Evolutionary conservation across 495 filamentous ascomycete genomes (phyloP).

Genomic region (Durotheca rogersii): DNA sequence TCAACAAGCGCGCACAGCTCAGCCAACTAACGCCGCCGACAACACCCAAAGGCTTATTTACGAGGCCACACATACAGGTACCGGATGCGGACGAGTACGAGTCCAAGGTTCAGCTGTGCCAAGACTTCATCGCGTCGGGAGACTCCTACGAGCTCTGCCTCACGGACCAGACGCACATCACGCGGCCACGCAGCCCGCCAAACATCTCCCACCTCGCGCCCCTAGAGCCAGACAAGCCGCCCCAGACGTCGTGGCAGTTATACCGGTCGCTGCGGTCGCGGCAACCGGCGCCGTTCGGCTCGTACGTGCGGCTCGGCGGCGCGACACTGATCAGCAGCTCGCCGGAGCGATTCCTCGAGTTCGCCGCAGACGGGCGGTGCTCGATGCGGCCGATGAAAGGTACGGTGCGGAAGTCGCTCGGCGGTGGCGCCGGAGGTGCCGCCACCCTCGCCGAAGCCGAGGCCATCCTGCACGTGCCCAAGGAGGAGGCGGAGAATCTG

Average conservation of each 20-base stretch:
- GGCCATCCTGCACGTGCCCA: constrained; percentile 68
- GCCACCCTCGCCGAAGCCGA: constrained; percentile 66
- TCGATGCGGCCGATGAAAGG: constrained; percentile 91
- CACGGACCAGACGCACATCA: constrained; percentile 69
- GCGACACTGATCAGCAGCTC: constrained; percentile 77
- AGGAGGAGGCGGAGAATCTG: constrained; percentile 93
- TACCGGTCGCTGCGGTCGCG: constrained; percentile 67
- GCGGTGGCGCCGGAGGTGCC: no score
- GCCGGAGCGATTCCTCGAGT: constrained; percentile 89
- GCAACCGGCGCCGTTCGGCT: constrained; percentile 86
- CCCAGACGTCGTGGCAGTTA: constrained; percentile 60
- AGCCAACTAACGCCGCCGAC: constrained; percentile 31
- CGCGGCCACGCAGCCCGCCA: constrained; percentile 34
- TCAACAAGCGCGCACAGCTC: constrained; percentile 20
- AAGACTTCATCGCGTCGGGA: constrained; percentile 69
- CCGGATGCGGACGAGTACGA: constrained; percentile 62
- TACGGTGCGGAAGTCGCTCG: constrained; percentile 72
- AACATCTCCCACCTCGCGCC: constrained; percentile 14
- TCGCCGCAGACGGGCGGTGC: constrained; percentile 57
- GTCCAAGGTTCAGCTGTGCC: constrained; percentile 64
- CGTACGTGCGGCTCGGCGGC: constrained; percentile 69
- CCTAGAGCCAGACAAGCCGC: constrained; percentile 11
- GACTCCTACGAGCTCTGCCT: constrained; percentile 94
- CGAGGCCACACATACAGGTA: constrained; percentile 30
- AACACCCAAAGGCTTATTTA: constrained; percentile 20